Evolutionary conservation across 2,329 filamentous ascomycete species (phyloP).

Genomic region (Lasiodiplodia citricola): DNA sequence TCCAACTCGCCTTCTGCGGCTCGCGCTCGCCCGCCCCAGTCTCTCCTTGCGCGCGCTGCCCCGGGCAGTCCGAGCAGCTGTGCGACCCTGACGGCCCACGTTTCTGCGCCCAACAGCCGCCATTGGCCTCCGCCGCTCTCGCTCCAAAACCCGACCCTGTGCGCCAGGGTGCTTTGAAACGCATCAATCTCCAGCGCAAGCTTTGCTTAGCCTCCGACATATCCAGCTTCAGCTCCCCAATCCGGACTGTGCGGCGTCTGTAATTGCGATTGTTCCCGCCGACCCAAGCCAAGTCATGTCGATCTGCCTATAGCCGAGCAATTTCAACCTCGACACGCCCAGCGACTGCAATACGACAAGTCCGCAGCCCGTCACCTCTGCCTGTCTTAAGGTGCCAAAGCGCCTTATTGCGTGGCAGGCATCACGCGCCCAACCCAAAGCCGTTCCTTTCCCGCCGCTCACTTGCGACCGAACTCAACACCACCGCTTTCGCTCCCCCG

Average conservation of each 20-base stretch:
- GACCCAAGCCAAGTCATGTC: slow-evolving; percentile 12
- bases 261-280: slow-evolving; percentile 12
- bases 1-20: not conserved
- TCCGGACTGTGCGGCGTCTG: slow-evolving; percentile 1
- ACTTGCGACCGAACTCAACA: not conserved
- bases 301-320: slow-evolving; percentile 23
- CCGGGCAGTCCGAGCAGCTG: not conserved
- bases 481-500: slow-evolving; percentile 1
- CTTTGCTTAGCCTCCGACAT: slow-evolving; percentile 23
- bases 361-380: not conserved
- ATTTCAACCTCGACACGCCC: slow-evolving; percentile 16
- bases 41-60: not conserved
- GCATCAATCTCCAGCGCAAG: slow-evolving; percentile 20
- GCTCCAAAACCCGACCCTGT: slow-evolving; percentile 11
- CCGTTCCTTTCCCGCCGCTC: not conserved
- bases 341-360: not conserved
- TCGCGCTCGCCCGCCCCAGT: slow-evolving; percentile 5
- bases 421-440: not conserved
- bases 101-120: slow-evolving; percentile 8
- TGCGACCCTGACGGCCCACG: slow-evolving; percentile 5
- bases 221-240: slow-evolving; percentile 17
- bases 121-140: slow-evolving; percentile 11
- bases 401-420: slow-evolving; percentile 18
- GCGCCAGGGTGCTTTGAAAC: slow-evolving; percentile 22
- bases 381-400: slow-evolving; percentile 20